Base-by-base conservation (phyloP, 169 alveolate genomes). In the Babesia bigemina region DNA sequence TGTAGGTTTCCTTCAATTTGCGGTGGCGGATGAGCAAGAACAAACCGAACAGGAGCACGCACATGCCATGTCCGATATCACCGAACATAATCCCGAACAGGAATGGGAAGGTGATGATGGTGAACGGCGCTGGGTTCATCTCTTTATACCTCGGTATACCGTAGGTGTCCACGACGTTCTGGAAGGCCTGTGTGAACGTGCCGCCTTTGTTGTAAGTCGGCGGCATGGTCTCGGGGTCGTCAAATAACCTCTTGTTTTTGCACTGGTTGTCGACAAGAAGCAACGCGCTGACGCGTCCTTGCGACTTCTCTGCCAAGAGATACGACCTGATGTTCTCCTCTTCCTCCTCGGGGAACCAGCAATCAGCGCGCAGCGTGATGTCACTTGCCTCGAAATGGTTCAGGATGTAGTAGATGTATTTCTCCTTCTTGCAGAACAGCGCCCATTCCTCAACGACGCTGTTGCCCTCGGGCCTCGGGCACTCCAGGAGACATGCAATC, bases 51-150 rank as follows among this genome's bases (percentile, higher is more conserved):
- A 93, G 66, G 50, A 94, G 86, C 36, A 96, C 78, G 44, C 96
- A 67, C 29, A 93, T 81, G 11, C 99, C 99, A 87, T 98, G 99
- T 8, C 99, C 99, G 21, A 98, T 94, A 86, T 98, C 99, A 0
- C 99, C 99, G 81, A 96, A 98, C 99, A 98, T 98, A 39, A 98
- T 95, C 13, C 99, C 99, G 89, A 98, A 98, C 70, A 98, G 87
- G 92, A 98, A 98, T 17, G 99, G 99, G 88, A 98, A 98, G 7
- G 99, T 95, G 50, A 98, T 95, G 24, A 94, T 89, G n/a, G 99
- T 96, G 66, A 97, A 95, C 26, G 97, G 92, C 49, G 98, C 98
- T 3, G 99, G 99, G 77, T 97, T 98, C 13, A 96, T 96, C 84
- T 97, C 99, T 82, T 96, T 96, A 78, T 98, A 98, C 66, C 97